Conservation (phyloP, 139 green algal species). For the Picochlorum sp. region DNA sequence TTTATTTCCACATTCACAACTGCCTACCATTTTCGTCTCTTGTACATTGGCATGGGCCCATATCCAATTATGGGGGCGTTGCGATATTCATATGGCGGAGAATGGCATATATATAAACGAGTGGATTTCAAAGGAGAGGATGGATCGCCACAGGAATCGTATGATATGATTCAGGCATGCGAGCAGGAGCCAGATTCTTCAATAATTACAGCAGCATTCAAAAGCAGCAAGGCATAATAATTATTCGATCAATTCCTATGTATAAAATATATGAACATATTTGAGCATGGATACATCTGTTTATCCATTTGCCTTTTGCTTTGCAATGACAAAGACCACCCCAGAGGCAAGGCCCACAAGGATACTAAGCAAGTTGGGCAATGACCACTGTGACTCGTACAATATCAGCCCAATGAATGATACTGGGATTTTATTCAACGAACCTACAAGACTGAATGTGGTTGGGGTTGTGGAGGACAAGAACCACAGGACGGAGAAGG, state of each 20-base stretch:
- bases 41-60: conserved; percentile 27
- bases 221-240: conserved; percentile 1
- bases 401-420: conserved; percentile 73
- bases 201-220: conserved; percentile 27
- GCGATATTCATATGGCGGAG: conserved; percentile 33
- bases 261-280: neutral
- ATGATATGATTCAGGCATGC: conserved; percentile 31
- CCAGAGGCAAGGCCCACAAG: conserved; percentile 65
- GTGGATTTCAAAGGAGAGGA: conserved; percentile 20
- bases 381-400: conserved; percentile 63
- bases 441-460: conserved; percentile 71
- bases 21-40: conserved; percentile 54
- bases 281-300: neutral
- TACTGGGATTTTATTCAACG: conserved; percentile 87
- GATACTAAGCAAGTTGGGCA: conserved; percentile 71
- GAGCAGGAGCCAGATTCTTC: conserved; percentile 25
- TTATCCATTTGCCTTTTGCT: conserved; percentile 15
- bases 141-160: conserved; percentile 30
- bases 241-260: neutral
- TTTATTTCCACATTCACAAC: conserved; percentile 36
- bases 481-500: conserved; percentile 85
- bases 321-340: conserved; percentile 61
- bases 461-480: conserved; percentile 85
- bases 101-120: conserved; percentile 45
- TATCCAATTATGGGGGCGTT: conserved; percentile 60